A percentile compares a stretch with the other conserved stretches of the same genome.
Evolutionary conservation across 805 yeast species (phyloP).

Genomic region (Starmerella ratchasimensis): DNA sequence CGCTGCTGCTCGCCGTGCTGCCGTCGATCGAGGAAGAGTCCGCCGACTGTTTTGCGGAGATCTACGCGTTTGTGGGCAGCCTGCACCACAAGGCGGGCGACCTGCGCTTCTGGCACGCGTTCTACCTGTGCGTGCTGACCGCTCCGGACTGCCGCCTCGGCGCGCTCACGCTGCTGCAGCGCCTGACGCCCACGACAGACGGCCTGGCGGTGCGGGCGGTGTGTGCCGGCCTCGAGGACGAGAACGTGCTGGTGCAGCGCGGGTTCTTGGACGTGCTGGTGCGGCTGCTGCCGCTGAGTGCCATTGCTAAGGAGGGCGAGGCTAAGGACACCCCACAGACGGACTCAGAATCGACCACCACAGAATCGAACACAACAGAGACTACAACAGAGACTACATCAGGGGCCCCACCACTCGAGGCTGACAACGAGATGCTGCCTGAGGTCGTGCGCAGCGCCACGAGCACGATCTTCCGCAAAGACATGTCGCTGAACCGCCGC

Average conservation of each 20-base stretch:
- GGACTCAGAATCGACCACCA: too few relatives aligned
- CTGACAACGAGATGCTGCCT: slow-evolving; percentile 39
- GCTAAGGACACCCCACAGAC: too few relatives aligned
- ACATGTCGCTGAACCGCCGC: slow-evolving; percentile 88
- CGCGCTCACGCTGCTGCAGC: slow-evolving; percentile 59
- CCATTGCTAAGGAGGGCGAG: too few relatives aligned
- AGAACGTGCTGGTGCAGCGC: slow-evolving; percentile 60
- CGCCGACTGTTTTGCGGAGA: slow-evolving; percentile 60
- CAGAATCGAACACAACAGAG: too few relatives aligned
- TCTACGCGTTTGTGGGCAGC: slow-evolving; percentile 44
- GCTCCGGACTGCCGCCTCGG: slow-evolving; percentile 74
- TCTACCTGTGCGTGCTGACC: slow-evolving; percentile 60
- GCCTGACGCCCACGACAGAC: slow-evolving; percentile 30
- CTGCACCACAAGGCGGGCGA: slow-evolving; percentile 52
- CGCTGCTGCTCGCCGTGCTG: slow-evolving; percentile 57
- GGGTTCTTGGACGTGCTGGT: slow-evolving; percentile 77
- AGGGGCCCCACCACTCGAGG: too few relatives aligned
- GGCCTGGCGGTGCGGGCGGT: slow-evolving; percentile 68
- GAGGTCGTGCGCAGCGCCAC: slow-evolving; percentile 49
- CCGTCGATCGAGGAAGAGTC: slow-evolving; percentile 91
- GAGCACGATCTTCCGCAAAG: slow-evolving; percentile 56
- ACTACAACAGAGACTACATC: too few relatives aligned
- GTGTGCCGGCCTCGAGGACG: slow-evolving; percentile 52
- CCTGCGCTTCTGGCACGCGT: slow-evolving; percentile 71
- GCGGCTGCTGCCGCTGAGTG: slow-evolving; percentile 50